phyloP scores from a whole-genome alignment of 768 basidiomycete species.

The Rhodotorula sphaerocarpa region DNA sequence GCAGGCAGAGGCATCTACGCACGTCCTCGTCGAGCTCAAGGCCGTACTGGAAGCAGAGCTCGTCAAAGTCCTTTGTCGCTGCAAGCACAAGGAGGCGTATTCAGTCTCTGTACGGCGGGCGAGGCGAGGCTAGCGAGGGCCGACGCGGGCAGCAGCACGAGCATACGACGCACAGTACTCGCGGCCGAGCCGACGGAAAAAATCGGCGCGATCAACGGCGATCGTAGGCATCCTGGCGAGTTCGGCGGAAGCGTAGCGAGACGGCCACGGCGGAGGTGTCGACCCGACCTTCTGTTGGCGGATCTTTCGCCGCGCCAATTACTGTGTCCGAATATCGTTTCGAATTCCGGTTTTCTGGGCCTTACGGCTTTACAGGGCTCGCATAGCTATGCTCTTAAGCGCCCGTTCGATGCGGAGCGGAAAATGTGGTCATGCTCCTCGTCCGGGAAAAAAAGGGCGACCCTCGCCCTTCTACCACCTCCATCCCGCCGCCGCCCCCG shows the following conservation, averaged over 20 bases:
- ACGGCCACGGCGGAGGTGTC: too few species aligned
- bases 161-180: conserved; percentile 58
- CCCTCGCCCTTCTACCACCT: too few species aligned
- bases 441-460: too few species aligned
- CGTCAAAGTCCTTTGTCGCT: conserved; percentile 93
- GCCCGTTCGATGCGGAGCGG: too few species aligned
- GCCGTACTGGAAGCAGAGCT: conserved; percentile 92
- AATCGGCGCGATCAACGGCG: conserved; percentile 87
- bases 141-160: neutral
- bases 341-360: too few species aligned
- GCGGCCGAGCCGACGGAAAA: conserved; percentile 75
- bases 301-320: too few species aligned
- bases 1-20: neutral
- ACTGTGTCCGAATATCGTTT: too few species aligned
- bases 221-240: conserved; percentile 74
- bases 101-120: conserved; percentile 15
- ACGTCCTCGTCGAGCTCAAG: conserved; percentile 97
- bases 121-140: neutral
- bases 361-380: too few species aligned
- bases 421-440: too few species aligned
- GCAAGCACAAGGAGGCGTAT: conserved; percentile 28
- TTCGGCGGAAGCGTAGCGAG: conserved; percentile 2
- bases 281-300: too few species aligned
- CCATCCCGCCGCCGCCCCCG: too few species aligned
- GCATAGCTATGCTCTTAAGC: too few species aligned